Conservation (phyloP, 106 monocot genomes). For the Acorus calamus region DNA sequence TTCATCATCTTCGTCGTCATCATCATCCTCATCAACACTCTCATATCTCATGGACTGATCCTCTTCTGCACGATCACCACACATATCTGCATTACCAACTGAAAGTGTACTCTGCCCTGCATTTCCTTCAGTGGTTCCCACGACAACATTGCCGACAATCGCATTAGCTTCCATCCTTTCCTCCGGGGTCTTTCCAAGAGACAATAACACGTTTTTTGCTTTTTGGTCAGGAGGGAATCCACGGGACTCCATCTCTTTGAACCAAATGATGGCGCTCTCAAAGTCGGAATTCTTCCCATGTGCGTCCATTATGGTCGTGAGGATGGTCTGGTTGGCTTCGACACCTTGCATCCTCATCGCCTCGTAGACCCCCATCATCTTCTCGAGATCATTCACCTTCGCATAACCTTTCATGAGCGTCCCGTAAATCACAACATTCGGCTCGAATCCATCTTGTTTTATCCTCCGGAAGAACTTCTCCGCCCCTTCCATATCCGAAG, state of each 20-base stretch:
- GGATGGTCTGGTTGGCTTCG: conserved; percentile 78
- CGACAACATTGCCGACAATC: conserved; percentile 39
- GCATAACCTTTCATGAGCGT: conserved; percentile 96
- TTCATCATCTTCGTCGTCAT: too few relatives aligned
- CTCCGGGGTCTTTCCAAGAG: conserved; percentile 59
- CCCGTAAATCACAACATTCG: conserved; percentile 80
- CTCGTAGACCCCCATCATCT: conserved; percentile 73
- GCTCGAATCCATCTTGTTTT: conserved; percentile 78
- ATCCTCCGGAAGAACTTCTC: conserved; percentile 83
- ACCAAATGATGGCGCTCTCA: conserved; percentile 75
- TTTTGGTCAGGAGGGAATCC: conserved; percentile 84
- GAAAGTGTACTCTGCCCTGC: background rate
- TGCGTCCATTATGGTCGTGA: conserved; percentile 90
- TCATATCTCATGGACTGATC: too few relatives aligned
- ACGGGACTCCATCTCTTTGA: conserved; percentile 64
- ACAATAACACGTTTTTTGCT: conserved; percentile 78
- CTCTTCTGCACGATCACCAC: too few relatives aligned
- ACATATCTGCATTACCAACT: too few relatives aligned
- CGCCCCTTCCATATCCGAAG: conserved; percentile 85
- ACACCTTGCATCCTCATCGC: conserved; percentile 68
- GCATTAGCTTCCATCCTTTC: conserved; percentile 63
- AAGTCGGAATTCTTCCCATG: conserved; percentile 84
- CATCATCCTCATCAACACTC: too few relatives aligned
- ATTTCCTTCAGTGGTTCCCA: background rate
- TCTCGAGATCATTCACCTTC: conserved; percentile 64